phyloP scores from a whole-genome alignment of 257 asterid species.

The Lantana camara region DNA sequence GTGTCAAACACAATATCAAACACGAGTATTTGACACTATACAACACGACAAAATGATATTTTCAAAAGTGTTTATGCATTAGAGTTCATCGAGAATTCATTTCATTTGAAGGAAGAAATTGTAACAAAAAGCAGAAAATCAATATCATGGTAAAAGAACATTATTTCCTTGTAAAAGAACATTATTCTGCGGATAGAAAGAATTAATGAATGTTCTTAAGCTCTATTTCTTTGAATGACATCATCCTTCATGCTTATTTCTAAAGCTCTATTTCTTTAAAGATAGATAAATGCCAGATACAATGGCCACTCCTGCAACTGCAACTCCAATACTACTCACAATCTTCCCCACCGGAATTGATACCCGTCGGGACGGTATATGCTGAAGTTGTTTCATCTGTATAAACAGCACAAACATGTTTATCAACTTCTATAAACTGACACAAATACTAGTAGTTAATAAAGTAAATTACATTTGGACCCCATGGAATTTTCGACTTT shows the following conservation, averaged over 20 bases:
- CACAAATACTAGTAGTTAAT: too few species aligned
- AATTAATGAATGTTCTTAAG: slow-evolving; percentile 14
- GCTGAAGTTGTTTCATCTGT: slow-evolving; percentile 61
- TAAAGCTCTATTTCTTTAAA: slow-evolving; percentile 51
- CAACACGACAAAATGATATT: too few species aligned
- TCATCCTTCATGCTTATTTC: too few species aligned
- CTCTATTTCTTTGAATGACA: background rate
- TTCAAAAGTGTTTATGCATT: too few species aligned
- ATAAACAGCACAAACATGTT: slow-evolving; percentile 11
- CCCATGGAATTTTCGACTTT: too few species aligned
- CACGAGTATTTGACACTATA: too few species aligned
- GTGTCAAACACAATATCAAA: too few species aligned
- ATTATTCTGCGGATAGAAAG: background rate
- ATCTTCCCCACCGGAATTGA: slow-evolving; percentile 42
- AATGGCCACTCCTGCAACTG: slow-evolving; percentile 73
- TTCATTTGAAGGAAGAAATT: background rate
- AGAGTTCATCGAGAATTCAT: too few species aligned
- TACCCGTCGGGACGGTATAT: slow-evolving; percentile 46
- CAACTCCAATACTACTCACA: slow-evolving; percentile 56
- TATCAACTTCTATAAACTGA: too few species aligned
- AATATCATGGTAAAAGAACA: too few species aligned
- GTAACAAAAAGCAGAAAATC: background rate
- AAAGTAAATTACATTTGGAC: too few species aligned
- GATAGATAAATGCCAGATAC: slow-evolving; percentile 69
- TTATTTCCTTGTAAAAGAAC: too few species aligned